phyloP scores from a whole-genome alignment of 2,329 filamentous ascomycete genomes.

The Penicillium brasilianum region DNA sequence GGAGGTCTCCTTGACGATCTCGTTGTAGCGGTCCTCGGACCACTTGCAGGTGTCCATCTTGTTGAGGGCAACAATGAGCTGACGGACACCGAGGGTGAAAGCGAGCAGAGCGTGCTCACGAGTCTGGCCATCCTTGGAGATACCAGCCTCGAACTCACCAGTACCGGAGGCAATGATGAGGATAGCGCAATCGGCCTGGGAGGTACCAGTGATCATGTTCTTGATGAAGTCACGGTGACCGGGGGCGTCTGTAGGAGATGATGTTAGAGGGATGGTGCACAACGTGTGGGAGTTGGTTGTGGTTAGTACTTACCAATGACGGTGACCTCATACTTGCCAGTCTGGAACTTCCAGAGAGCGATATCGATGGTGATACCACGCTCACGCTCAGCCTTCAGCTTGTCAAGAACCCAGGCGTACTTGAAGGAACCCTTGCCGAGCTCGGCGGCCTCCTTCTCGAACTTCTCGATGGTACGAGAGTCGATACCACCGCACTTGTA shows the following conservation, averaged over 20 bases:
- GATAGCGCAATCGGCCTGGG: constrained; percentile 99
- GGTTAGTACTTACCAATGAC: constrained; percentile 95
- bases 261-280: too few species aligned
- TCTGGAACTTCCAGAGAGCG: constrained; percentile 99
- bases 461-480: constrained; percentile 99
- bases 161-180: constrained; percentile 99
- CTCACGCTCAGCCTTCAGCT: constrained; percentile 99
- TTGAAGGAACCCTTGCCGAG: constrained; percentile 99
- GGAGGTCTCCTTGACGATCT: constrained; percentile 99
- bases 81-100: constrained; percentile 99
- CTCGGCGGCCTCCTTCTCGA: constrained; percentile 99
- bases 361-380: constrained; percentile 99
- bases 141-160: constrained; percentile 99
- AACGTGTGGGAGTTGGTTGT: too few species aligned
- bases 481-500: constrained; percentile 99
- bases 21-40: constrained; percentile 93
- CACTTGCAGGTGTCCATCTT: constrained; percentile 99
- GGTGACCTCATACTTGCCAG: constrained; percentile 95
- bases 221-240: constrained; percentile 99
- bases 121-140: constrained; percentile 99
- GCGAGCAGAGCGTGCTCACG: constrained; percentile 99
- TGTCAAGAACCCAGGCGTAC: constrained; percentile 99
- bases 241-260: constrained; percentile 73
- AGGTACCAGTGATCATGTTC: constrained; percentile 99
- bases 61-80: constrained; percentile 99